Conservation (phyloP, 208 protist genomes). For the Trypanosoma avium region DNA sequence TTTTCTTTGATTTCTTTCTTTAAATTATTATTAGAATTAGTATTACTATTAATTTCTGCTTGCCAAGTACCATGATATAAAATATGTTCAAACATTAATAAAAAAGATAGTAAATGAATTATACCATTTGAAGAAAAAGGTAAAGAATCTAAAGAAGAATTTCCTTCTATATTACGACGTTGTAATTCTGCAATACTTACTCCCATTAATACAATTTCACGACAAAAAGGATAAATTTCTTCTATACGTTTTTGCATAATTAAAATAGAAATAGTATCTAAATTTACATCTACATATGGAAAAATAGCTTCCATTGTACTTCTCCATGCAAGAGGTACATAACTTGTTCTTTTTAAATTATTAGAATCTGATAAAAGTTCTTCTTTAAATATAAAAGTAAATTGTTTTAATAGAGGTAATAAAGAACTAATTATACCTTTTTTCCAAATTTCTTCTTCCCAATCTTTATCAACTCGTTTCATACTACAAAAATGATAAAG, state of each 20-base stretch:
- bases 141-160: constrained; percentile 6
- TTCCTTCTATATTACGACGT: background rate
- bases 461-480: constrained; percentile 6
- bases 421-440: constrained; percentile 33
- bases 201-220: constrained; percentile 20
- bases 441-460: constrained; percentile 39
- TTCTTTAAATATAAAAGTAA: constrained; percentile 21
- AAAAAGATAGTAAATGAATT: constrained; percentile 58
- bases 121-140: constrained; percentile 53
- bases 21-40: too few species aligned
- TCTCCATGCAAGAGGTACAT: constrained; percentile 66
- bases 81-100: constrained; percentile 73
- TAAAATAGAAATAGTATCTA: constrained; percentile 24
- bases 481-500: constrained; percentile 52
- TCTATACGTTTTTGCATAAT: constrained; percentile 39
- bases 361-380: constrained; percentile 1
- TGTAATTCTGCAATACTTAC: constrained; percentile 24
- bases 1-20: background rate
- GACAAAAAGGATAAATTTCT: constrained; percentile 28
- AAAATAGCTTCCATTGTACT: constrained; percentile 50
- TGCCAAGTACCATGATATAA: constrained; percentile 54
- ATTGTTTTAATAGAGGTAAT: constrained; percentile 39
- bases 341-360: background rate
- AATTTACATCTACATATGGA: constrained; percentile 48
- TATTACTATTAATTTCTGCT: constrained; percentile 12